Percentiles rank a stretch among this genome's conserved stretches.
Evolutionary conservation across 495 filamentous ascomycete species (phyloP).

Genomic region (Pyronema omphalodes): DNA sequence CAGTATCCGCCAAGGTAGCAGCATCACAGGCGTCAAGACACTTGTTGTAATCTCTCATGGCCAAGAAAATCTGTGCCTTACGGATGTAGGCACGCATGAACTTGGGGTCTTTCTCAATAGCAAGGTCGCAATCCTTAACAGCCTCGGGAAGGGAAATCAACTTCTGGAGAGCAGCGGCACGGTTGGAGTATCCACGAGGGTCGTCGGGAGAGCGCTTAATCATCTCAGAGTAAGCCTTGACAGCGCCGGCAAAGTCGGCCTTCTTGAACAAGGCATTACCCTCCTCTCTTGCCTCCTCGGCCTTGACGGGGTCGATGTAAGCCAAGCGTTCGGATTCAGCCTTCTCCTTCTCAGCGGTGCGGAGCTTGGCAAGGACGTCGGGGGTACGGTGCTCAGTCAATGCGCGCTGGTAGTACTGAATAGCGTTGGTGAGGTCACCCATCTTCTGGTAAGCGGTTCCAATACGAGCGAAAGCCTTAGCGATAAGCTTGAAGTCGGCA

Average conservation of each 20-base stretch:
- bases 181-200: conserved; percentile 89
- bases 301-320: conserved; percentile 79
- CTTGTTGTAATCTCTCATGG: conserved; percentile 93
- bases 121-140: conserved; percentile 78
- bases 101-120: conserved; percentile 73
- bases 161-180: conserved; percentile 91
- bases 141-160: conserved; percentile 86
- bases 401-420: conserved; percentile 80
- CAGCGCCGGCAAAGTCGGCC: conserved; percentile 85
- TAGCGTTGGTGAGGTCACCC: conserved; percentile 60
- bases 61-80: conserved; percentile 81
- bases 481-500: conserved; percentile 91
- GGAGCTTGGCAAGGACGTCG: conserved; percentile 80
- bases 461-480: conserved; percentile 85
- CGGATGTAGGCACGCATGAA: conserved; percentile 92
- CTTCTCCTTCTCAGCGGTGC: conserved; percentile 80
- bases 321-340: conserved; percentile 54
- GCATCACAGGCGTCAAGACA: conserved; percentile 77
- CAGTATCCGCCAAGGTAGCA: conserved; percentile 55
- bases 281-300: conserved; percentile 85
- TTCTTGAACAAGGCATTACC: conserved; percentile 95
- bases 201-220: conserved; percentile 86
- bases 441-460: conserved; percentile 79
- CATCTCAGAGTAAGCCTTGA: conserved; percentile 94
- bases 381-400: conserved; percentile 94